Evolutionary conservation across 106 monocot genomes (phyloP), one percentile per base, ranked within the genome.

Genomic region (Apostasia ramifera): DNA sequence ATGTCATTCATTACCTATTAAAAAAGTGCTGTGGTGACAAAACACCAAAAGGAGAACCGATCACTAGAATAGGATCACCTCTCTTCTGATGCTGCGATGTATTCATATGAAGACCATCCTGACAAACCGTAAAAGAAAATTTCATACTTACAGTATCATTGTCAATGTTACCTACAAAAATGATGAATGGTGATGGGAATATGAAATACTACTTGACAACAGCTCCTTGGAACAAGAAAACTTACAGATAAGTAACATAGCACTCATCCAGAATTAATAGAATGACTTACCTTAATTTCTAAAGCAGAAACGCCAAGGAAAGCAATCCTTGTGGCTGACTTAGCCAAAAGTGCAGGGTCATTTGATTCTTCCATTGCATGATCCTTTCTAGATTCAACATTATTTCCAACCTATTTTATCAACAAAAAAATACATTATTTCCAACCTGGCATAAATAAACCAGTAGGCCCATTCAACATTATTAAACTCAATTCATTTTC

Each of bases 11-110:
- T 70, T 78, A 88, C 95, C 92, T 92, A 74, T 97, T 97, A 66
- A 84, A 83, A 81, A 95, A 97, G 59, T 97, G 91, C 6, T 70
- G 71, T 9, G 88, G 89, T 46, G 95, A 91, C 66, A 97, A 56
- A 39, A 87, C 63, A 55, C 95, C 95, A 77, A 97, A 97, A 63
- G 95, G 95, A 61, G 95, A 97, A 59, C 95, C 95, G 70, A 85
- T 81, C 42, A 83, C 83, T 13, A 97, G 71, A 76, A 97, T 78
- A 67, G 74, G 60, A 72, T 89, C 88, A 57, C 92, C 95, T 78
- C 74, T 82, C 67, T 79, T 78, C 57, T 80, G 85, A 76, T 63
- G 44, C 44, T 71, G 65, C 66, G 89, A 97, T 47, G 85, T 70
- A 60, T 79, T 61, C 54, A 94, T 44, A 72, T 76, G 59, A 57